A percentile compares a stretch with the other conserved stretches of the same genome.
Evolutionary conservation across 2,329 filamentous ascomycete genomes (phyloP).

Genomic region (Cladosporium oxysporum): DNA sequence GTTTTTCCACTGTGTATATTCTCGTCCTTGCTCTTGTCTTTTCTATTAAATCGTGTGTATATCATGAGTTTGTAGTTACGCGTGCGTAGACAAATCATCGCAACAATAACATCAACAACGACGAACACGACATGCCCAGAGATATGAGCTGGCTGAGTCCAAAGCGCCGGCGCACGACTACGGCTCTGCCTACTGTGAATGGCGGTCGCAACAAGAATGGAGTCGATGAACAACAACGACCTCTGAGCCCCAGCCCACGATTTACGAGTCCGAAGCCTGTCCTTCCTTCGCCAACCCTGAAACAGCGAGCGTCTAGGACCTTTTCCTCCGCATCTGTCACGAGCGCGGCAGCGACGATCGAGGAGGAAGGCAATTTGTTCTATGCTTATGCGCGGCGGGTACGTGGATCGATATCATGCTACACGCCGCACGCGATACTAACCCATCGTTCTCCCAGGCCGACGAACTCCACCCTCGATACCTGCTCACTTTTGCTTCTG

Average conservation of each 20-base stretch:
- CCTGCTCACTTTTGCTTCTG: conserved; percentile 37
- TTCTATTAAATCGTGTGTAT: background rate
- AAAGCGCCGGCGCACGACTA: conserved; percentile 31
- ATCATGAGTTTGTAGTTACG: background rate
- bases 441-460: conserved; percentile 19
- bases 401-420: background rate
- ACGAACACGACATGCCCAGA: conserved; percentile 11
- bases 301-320: conserved; percentile 9
- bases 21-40: background rate
- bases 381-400: conserved; percentile 34
- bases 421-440: background rate
- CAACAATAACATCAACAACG: background rate
- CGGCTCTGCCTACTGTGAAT: conserved; percentile 27
- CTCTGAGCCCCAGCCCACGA: conserved; percentile 13
- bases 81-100: background rate
- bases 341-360: background rate
- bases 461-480: conserved; percentile 34
- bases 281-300: background rate
- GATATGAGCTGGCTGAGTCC: conserved; percentile 32
- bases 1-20: background rate
- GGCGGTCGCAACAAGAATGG: conserved; percentile 19
- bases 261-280: conserved; percentile 14
- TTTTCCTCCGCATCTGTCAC: conserved; percentile 15
- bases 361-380: conserved; percentile 30
- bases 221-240: conserved; percentile 10